These are phyloP conservation scores for Daldinia childiae DNA, from an alignment of 495 filamentous ascomycete genomes.

Conservation along the genomic window DNA sequence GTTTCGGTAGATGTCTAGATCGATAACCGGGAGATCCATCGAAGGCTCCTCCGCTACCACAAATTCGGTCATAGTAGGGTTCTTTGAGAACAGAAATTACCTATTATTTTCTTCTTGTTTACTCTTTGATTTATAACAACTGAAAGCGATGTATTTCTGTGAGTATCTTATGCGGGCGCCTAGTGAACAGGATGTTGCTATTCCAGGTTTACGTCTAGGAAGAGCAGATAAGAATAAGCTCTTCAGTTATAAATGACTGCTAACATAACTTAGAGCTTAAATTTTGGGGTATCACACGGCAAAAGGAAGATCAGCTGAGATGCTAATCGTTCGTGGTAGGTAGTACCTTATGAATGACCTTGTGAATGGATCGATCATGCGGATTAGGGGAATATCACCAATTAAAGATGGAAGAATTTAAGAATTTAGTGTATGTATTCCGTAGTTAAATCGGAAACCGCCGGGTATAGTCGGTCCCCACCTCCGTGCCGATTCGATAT, in stretches of 20 bases:
- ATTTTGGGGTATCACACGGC: constrained; percentile 14
- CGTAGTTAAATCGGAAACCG: constrained; percentile 16
- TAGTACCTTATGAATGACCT: not conserved
- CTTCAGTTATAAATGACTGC: not conserved
- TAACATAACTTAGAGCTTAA: not conserved
- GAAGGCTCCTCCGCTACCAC: constrained; percentile 41
- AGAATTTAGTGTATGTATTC: no score
- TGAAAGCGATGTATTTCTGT: not conserved
- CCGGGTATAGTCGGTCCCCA: constrained; percentile 32
- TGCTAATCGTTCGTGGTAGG: constrained; percentile 21
- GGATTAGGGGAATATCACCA: not conserved
- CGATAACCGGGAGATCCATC: constrained; percentile 64
- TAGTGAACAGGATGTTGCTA: not conserved
- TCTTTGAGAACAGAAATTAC: not conserved
- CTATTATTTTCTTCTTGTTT: not conserved
- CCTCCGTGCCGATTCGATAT: not conserved
- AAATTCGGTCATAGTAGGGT: constrained; percentile 20
- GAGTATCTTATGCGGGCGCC: not conserved
- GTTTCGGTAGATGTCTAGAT: constrained; percentile 59
- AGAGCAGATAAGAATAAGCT: not conserved
- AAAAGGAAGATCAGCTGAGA: constrained; percentile 27
- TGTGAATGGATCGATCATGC: constrained; percentile 11
- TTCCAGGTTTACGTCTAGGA: not conserved
- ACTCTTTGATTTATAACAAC: not conserved
- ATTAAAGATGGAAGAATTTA: not conserved